Evolutionary conservation across 2,329 filamentous ascomycete species (phyloP).

Genomic region (Atkinsonella hypoxylon): DNA sequence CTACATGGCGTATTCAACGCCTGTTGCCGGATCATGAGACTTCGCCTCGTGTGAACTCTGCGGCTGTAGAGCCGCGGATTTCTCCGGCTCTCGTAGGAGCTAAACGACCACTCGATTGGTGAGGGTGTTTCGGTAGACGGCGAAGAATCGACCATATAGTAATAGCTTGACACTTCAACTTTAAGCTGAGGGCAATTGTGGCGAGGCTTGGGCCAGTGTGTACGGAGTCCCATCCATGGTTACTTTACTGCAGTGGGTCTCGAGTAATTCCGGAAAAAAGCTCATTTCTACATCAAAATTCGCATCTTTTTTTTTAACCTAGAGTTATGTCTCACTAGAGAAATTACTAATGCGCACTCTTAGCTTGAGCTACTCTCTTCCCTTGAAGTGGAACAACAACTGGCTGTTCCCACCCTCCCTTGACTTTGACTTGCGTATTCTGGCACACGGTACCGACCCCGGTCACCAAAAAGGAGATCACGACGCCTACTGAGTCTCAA

Average conservation of each 20-base stretch:
- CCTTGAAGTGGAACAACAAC: no score
- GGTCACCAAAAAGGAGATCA: not conserved
- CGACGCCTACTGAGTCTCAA: not conserved
- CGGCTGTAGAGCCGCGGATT: conserved; percentile 17
- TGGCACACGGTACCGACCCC: no score
- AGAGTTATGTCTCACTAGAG: no score
- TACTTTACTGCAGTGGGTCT: no score
- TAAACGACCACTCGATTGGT: conserved; percentile 28
- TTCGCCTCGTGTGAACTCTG: conserved; percentile 15
- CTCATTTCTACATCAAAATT: no score
- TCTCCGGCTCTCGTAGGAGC: conserved; percentile 13
- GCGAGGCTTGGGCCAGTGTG: not conserved
- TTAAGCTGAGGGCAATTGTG: not conserved
- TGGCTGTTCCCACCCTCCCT: not conserved
- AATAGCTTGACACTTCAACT: no score
- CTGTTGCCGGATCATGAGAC: conserved; percentile 22
- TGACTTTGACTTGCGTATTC: not conserved
- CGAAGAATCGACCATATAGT: not conserved
- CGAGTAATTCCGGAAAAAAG: no score
- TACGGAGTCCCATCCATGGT: no score
- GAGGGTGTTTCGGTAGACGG: conserved; percentile 8
- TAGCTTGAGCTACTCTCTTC: no score
- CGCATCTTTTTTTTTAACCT: no score
- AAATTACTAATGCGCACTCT: no score
- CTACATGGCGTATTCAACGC: conserved; percentile 22